Percentiles rank a stretch among this genome's conserved stretches.
Evolutionary conservation across 305 asterid genomes (phyloP).

Genomic region (Fraxinus dipetala): DNA sequence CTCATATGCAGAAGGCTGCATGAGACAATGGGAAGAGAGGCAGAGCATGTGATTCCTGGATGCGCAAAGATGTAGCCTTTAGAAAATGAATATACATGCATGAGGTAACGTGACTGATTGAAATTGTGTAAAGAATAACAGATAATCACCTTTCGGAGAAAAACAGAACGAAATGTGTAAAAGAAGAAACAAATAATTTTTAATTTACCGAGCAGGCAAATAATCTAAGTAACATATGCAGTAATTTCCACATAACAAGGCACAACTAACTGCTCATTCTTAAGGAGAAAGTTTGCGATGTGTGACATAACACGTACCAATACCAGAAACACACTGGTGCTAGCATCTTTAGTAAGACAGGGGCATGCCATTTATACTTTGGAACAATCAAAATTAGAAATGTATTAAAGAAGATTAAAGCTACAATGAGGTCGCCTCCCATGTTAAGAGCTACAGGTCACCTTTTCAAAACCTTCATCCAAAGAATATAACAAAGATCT

Average conservation of each 20-base stretch:
- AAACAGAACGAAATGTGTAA: neutral
- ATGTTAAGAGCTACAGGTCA: neutral
- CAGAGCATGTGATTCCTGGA: conserved; percentile 74
- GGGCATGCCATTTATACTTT: neutral
- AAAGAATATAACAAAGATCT: neutral
- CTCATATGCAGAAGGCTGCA: conserved; percentile 64
- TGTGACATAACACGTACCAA: neutral
- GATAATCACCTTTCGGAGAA: conserved; percentile 9
- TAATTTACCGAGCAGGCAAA: neutral
- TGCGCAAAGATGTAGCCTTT: conserved; percentile 45
- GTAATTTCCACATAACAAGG: conserved; percentile 2
- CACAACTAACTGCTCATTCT: neutral
- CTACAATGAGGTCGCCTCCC: neutral
- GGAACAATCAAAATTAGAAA: neutral
- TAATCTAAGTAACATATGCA: neutral
- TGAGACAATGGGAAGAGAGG: conserved; percentile 56
- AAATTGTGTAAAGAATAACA: neutral
- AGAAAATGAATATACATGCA: conserved; percentile 20
- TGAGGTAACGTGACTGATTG: neutral
- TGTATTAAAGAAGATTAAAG: neutral
- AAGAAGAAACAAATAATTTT: neutral
- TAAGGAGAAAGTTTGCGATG: neutral
- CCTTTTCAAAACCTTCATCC: neutral
- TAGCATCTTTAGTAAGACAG: neutral
- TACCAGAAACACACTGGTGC: neutral